Conservation (phyloP, 306 rosid species). For the Inga laurina region DNA sequence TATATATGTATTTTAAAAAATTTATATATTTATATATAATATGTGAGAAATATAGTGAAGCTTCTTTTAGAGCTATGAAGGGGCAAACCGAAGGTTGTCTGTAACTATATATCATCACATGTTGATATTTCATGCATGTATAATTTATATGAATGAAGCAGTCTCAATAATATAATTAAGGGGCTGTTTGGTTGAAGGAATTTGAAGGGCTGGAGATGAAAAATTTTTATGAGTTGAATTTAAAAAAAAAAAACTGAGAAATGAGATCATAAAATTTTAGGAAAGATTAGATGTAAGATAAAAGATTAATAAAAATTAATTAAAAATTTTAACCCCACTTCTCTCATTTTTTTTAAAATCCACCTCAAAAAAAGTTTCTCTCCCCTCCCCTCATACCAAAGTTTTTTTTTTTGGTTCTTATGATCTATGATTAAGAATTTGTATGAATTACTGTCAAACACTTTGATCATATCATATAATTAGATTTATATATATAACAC, state of each 20-base stretch:
- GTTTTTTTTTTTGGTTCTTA: background rate
- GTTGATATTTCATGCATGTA: background rate
- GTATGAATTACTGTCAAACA: background rate
- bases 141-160: background rate
- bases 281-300: too few species aligned
- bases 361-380: too few species aligned
- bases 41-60: background rate
- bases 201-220: too few species aligned
- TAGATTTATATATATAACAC: background rate
- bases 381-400: too few species aligned
- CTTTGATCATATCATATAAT: background rate
- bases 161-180: background rate
- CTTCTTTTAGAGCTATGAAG: background rate
- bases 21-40: too few species aligned
- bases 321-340: too few species aligned
- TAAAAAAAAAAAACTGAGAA: too few species aligned
- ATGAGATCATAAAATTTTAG: too few species aligned
- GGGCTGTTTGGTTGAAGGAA: too few species aligned
- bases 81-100: background rate
- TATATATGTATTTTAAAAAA: background rate
- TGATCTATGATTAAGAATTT: background rate
- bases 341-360: too few species aligned
- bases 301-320: too few species aligned
- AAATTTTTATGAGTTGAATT: too few species aligned
- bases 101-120: background rate